phyloP scores from a whole-genome alignment of 2,329 filamentous ascomycete genomes.

The Fusarium sp. region DNA sequence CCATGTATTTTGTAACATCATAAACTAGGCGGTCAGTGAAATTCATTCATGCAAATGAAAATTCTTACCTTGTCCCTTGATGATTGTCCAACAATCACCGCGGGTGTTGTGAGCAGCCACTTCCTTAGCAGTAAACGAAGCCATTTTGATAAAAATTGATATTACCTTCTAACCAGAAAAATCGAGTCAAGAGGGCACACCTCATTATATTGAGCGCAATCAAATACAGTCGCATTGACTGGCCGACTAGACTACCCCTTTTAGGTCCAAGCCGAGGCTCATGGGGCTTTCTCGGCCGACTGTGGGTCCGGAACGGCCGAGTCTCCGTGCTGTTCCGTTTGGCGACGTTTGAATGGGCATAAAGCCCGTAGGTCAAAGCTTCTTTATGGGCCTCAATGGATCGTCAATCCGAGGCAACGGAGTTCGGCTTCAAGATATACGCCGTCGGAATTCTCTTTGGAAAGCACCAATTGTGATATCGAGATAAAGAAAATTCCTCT shows the following conservation, averaged over 20 bases:
- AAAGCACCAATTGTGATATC: neutral
- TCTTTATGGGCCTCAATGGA: slow-evolving; percentile 6
- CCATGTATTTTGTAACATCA: slow-evolving; percentile 66
- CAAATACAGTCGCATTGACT: slow-evolving; percentile 13
- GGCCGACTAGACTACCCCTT: slow-evolving; percentile 4
- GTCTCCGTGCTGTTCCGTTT: slow-evolving; percentile 22
- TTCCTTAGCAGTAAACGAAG: slow-evolving; percentile 51
- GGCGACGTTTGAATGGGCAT: slow-evolving; percentile 9
- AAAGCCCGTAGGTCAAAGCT: slow-evolving; percentile 9
- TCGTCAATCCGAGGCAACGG: slow-evolving; percentile 27
- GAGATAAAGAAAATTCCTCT: neutral
- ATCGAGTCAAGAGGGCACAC: neutral
- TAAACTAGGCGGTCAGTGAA: slow-evolving; percentile 59
- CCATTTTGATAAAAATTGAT: slow-evolving; percentile 13
- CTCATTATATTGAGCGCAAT: slow-evolving; percentile 24
- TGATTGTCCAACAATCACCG: slow-evolving; percentile 64
- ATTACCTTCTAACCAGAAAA: neutral
- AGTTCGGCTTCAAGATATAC: slow-evolving; percentile 10
- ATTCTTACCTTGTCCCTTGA: slow-evolving; percentile 66
- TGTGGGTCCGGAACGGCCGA: slow-evolving; percentile 37
- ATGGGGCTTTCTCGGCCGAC: slow-evolving; percentile 41
- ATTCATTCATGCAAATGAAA: neutral
- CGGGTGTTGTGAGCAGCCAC: slow-evolving; percentile 62
- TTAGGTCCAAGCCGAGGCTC: slow-evolving; percentile 29
- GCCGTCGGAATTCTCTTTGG: neutral